Percentiles rank a stretch among this genome's conserved stretches.
phyloP scores from a whole-genome alignment of 129 eudicot species.

The Chrysanthemum makinoi region DNA sequence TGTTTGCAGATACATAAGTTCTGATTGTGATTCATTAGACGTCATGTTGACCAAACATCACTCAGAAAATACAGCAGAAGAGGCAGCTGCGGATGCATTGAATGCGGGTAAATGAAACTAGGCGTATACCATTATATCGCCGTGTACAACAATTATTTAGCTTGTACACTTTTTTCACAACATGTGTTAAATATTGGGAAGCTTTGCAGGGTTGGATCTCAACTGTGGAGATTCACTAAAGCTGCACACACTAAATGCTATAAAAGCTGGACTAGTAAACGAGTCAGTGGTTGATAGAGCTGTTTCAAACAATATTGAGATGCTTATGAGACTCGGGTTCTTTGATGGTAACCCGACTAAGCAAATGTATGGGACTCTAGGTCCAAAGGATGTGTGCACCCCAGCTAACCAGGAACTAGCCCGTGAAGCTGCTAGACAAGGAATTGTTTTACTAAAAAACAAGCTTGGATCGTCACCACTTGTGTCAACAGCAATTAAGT shows the following conservation, averaged over 20 bases:
- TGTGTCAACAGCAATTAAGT: constrained; percentile 56
- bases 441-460: constrained; percentile 85
- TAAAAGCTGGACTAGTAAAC: constrained; percentile 52
- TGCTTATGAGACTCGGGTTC: constrained; percentile 85
- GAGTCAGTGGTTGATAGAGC: constrained; percentile 61
- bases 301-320: constrained; percentile 64
- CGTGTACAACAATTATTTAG: too few relatives aligned
- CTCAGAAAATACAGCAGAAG: constrained; percentile 69
- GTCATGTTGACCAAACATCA: constrained; percentile 57
- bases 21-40: constrained; percentile 84
- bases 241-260: constrained; percentile 58
- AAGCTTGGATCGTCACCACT: constrained; percentile 56
- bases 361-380: constrained; percentile 63
- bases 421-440: constrained; percentile 91
- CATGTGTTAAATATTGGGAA: not conserved
- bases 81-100: constrained; percentile 68
- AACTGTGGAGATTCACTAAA: constrained; percentile 69
- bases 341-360: constrained; percentile 86
- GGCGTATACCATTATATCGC: not conserved
- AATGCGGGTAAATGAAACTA: constrained; percentile 48
- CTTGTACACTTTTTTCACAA: not conserved
- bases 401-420: constrained; percentile 75
- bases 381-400: constrained; percentile 88
- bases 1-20: constrained; percentile 66
- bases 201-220: constrained; percentile 69